These are phyloP conservation scores for Sarocladium strictum DNA, from an alignment of 2,329 filamentous ascomycete genomes.

Conservation along the genomic window DNA sequence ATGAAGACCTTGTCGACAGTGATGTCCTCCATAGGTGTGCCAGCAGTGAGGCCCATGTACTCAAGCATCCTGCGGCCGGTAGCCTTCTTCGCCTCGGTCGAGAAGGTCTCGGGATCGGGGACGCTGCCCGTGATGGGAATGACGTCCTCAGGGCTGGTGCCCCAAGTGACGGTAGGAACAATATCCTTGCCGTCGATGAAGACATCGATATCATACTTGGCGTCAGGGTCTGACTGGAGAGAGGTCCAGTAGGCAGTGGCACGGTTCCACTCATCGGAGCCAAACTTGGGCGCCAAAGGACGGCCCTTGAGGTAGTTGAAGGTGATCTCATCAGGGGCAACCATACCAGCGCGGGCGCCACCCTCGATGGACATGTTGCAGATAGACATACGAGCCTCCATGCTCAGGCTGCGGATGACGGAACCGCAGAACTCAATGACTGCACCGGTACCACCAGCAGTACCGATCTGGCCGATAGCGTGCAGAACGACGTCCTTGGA, in stretches of 20 bases:
- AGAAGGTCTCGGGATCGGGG: conserved; percentile 82
- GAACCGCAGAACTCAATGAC: conserved; percentile 98
- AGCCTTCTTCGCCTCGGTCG: conserved; percentile 71
- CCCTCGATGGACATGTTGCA: conserved; percentile 99
- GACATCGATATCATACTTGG: conserved; percentile 84
- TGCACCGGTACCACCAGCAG: conserved; percentile 86
- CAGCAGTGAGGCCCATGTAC: conserved; percentile 90
- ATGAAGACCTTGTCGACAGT: conserved; percentile 94
- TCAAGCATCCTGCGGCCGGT: conserved; percentile 77
- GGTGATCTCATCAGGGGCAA: conserved; percentile 88
- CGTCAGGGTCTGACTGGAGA: conserved; percentile 78
- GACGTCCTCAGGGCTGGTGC: conserved; percentile 92
- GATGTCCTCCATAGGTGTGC: conserved; percentile 89
- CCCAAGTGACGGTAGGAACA: conserved; percentile 90
- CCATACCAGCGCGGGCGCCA: conserved; percentile 92
- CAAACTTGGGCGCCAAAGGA: conserved; percentile 79
- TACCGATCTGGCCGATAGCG: conserved; percentile 89
- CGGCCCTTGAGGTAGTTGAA: conserved; percentile 93
- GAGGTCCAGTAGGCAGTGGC: conserved; percentile 84
- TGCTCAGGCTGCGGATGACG: conserved; percentile 80
- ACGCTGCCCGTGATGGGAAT: conserved; percentile 90
- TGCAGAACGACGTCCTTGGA: conserved; percentile 94
- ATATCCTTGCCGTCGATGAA: conserved; percentile 92
- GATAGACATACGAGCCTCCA: conserved; percentile 98
- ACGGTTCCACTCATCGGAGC: conserved; percentile 83